phyloP scores from a whole-genome alignment of 2,329 filamentous ascomycete genomes.

The Fulvia fulva region DNA sequence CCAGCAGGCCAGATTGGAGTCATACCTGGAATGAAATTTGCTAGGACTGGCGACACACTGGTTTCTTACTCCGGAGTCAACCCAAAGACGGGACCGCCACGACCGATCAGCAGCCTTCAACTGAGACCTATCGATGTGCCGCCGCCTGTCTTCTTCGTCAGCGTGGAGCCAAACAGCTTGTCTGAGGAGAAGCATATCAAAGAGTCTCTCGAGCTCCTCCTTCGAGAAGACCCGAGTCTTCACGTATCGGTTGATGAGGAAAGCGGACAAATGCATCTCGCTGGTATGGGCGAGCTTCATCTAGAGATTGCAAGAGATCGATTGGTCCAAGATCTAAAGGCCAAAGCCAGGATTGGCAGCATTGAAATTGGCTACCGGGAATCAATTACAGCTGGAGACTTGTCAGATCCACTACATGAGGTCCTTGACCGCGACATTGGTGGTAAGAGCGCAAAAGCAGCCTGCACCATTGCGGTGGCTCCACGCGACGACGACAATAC shows the following conservation, averaged over 20 bases:
- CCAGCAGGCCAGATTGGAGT: conserved; percentile 89
- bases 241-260: conserved; percentile 82
- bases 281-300: conserved; percentile 95
- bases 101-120: conserved; percentile 69
- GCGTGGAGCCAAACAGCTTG: conserved; percentile 75
- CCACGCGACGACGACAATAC: conserved; percentile 9
- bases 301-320: conserved; percentile 88
- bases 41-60: conserved; percentile 91
- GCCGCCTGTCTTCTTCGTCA: conserved; percentile 93
- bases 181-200: conserved; percentile 77
- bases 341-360: conserved; percentile 75
- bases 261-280: conserved; percentile 86
- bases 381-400: conserved; percentile 60
- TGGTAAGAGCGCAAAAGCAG: conserved; percentile 73
- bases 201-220: conserved; percentile 69
- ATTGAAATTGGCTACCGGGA: conserved; percentile 97
- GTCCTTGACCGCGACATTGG: conserved; percentile 76
- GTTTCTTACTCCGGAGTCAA: conserved; percentile 66
- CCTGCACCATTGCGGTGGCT: conserved; percentile 65
- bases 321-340: conserved; percentile 84
- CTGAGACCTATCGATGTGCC: conserved; percentile 85
- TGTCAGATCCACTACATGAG: conserved; percentile 58
- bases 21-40: conserved; percentile 80
- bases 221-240: conserved; percentile 89
- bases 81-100: conserved; percentile 60